Base-by-base conservation (phyloP, 768 basidiomycete species). In the Cystobasidium onofrii region DNA sequence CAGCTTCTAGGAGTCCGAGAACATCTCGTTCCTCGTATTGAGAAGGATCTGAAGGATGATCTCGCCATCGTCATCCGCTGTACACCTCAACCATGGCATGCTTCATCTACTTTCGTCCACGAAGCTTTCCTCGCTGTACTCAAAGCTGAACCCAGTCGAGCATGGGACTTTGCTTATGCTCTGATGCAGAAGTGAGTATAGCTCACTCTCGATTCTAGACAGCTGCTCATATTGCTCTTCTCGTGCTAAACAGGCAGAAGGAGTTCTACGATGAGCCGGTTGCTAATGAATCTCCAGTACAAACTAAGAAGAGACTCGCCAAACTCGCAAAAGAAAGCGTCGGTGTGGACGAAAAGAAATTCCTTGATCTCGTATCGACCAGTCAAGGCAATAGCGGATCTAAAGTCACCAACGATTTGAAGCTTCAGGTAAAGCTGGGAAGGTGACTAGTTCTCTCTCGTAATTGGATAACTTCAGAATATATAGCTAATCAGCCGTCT, bases 371-470 rank as follows among this genome's bases (percentile, higher is more conserved):
- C 31, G 44, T 71, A 15, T 33, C 34, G 3, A 36, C 33, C 39
- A 39, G 27, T 10, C 18, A 46, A 39, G 54, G 34, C 27, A 71
- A 71, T 36, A 57, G 54, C 20, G 69, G 69, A 29, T 41, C 36
- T 1, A 29, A 3, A 9, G 69, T 71, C 3, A 71, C 69, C 23
- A 44, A 71, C 31, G 69, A 34, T 18, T 44, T 71, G 15, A 71
- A 71, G 31, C 69, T 71, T 13, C 69, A 71, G 29, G 91, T 96
- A 84, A 96, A 94, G 81, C 88, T 89, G 80, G 87, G 89, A 46
- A 67, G 65, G 65, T 67, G 10, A 20, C 44, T 43, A 60, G 33
- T 60, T 34, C 12, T 15, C 13, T 6, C 23, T 12, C 25, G 33
- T 17, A n/a, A n/a, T n/a, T n/a, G n/a, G n/a, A n/a, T n/a, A n/a